Evolutionary conservation across 208 protist genomes (phyloP).

Genomic region (Naegleria fowleri): DNA sequence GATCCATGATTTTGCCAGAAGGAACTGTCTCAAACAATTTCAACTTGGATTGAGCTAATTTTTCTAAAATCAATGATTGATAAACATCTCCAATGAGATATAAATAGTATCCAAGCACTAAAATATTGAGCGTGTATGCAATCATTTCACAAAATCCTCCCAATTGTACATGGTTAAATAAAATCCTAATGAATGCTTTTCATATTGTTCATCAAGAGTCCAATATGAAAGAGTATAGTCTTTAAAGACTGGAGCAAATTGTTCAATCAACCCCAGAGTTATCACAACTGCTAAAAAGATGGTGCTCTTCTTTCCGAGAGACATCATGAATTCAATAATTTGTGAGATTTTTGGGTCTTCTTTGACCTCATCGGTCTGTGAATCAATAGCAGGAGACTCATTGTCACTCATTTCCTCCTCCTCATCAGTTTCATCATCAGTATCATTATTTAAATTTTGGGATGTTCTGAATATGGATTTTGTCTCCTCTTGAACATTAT

Average conservation of each 20-base stretch:
- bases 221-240: neutral
- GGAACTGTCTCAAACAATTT: constrained; percentile 89
- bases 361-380: constrained; percentile 55
- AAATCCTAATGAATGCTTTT: neutral
- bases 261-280: constrained; percentile 65
- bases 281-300: constrained; percentile 32
- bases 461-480: neutral
- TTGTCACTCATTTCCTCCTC: neutral
- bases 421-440: neutral
- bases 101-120: neutral
- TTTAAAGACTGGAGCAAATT: neutral
- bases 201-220: neutral
- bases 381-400: constrained; percentile 48
- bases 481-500: neutral
- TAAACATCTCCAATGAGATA: constrained; percentile 29
- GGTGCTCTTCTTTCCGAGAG: constrained; percentile 43
- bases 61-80: constrained; percentile 38
- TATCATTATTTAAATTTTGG: neutral
- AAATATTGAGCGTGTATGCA: neutral
- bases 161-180: neutral
- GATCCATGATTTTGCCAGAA: constrained; percentile 81
- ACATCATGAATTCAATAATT: constrained; percentile 55
- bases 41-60: constrained; percentile 52
- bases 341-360: constrained; percentile 46
- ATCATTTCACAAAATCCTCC: neutral